Conservation (phyloP, 2,329 filamentous ascomycete genomes). For the Exophiala bonariae region DNA sequence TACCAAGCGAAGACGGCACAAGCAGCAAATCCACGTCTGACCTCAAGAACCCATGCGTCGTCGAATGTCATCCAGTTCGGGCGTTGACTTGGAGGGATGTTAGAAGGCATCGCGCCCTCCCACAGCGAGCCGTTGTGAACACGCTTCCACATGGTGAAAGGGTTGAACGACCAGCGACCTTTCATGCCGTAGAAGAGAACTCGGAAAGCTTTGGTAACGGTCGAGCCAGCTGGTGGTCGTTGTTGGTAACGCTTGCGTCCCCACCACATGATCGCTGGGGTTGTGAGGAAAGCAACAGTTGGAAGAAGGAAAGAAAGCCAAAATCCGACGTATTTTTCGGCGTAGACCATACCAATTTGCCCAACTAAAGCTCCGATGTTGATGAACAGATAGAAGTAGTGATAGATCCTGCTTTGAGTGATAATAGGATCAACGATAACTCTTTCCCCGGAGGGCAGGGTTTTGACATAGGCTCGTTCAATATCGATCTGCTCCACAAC, state of each 20-base stretch:
- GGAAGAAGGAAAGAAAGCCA: slow-evolving; percentile 72
- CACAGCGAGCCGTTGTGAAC: slow-evolving; percentile 21
- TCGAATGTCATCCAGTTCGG: slow-evolving; percentile 75
- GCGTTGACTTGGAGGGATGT: slow-evolving; percentile 55
- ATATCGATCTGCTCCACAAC: slow-evolving; percentile 69
- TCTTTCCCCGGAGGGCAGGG: slow-evolving; percentile 58
- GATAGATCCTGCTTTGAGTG: slow-evolving; percentile 66
- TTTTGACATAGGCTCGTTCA: slow-evolving; percentile 57
- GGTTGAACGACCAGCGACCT: slow-evolving; percentile 63
- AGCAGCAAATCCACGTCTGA: slow-evolving; percentile 67
- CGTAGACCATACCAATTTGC: slow-evolving; percentile 68
- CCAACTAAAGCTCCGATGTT: slow-evolving; percentile 64
- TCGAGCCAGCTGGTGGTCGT: slow-evolving; percentile 63
- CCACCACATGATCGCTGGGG: slow-evolving; percentile 60
- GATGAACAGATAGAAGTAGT: slow-evolving; percentile 70
- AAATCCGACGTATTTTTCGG: slow-evolving; percentile 74
- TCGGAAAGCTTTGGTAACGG: slow-evolving; percentile 67
- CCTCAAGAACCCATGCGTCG: slow-evolving; percentile 79
- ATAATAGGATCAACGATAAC: slow-evolving; percentile 69
- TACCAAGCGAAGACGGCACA: slow-evolving; percentile 58
- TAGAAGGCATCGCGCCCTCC: slow-evolving; percentile 54
- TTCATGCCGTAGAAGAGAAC: slow-evolving; percentile 55
- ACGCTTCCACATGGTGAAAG: slow-evolving; percentile 46
- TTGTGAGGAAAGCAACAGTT: slow-evolving; percentile 62
- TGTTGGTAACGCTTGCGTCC: slow-evolving; percentile 64